These are phyloP conservation scores for Pleurotus eryngii DNA, from an alignment of 768 basidiomycete genomes.

Conservation along the genomic window DNA sequence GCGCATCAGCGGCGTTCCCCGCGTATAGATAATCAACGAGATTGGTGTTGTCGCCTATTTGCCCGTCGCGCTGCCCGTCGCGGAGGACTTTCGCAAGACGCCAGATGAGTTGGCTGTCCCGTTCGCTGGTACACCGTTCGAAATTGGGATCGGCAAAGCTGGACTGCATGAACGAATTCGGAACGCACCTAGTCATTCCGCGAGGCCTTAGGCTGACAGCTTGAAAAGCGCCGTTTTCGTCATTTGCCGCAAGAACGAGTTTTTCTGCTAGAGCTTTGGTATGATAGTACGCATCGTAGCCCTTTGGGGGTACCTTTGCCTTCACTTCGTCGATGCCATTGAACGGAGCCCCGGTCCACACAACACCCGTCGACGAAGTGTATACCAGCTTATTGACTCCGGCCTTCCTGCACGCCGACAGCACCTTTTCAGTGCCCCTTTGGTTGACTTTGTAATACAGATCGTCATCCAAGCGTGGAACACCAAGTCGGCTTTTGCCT, in stretches of 20 bases:
- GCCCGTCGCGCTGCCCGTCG: conserved; percentile 20
- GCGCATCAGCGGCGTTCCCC: conserved; percentile 55
- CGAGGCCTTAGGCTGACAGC: conserved; percentile 51
- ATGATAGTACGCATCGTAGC: conserved; percentile 48
- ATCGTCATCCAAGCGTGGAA: conserved; percentile 45
- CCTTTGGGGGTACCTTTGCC: conserved; percentile 34
- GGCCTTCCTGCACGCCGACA: conserved; percentile 35
- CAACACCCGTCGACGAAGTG: conserved; percentile 48
- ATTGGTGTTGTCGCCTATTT: conserved; percentile 50
- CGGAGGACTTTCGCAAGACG: conserved; percentile 55
- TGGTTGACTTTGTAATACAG: conserved; percentile 52
- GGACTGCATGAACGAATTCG: no score
- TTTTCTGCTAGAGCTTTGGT: conserved; percentile 52
- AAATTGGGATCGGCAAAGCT: no score
- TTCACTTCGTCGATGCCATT: conserved; percentile 49
- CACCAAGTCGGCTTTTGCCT: conserved; percentile 37
- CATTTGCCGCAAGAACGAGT: conserved; percentile 46
- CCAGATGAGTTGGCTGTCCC: conserved; percentile 63
- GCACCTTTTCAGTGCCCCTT: conserved; percentile 41
- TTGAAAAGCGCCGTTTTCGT: conserved; percentile 32
- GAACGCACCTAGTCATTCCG: conserved; percentile 47
- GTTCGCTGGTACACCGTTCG: conserved; percentile 42
- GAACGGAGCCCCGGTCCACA: conserved; percentile 42
- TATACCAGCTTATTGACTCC: conserved; percentile 48
- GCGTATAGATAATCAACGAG: conserved; percentile 56